phyloP scores from a whole-genome alignment of 306 rosid genomes.

The Spatholobus suberectus region DNA sequence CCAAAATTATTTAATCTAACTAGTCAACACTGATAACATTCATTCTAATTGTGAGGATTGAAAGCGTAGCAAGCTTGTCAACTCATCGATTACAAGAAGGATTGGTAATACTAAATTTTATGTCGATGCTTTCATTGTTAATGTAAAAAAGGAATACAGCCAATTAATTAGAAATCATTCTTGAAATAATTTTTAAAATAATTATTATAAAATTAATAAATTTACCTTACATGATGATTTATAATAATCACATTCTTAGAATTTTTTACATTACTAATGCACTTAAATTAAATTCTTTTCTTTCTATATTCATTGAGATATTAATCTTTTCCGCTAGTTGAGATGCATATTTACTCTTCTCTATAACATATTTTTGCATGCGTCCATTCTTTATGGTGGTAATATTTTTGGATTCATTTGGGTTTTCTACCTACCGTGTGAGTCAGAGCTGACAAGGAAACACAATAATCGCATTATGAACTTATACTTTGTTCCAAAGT shows the following conservation, averaged over 20 bases:
- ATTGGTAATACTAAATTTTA: neutral
- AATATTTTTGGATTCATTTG: neutral
- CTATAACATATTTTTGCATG: neutral
- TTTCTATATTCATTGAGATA: neutral
- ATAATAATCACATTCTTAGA: neutral
- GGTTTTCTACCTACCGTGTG: neutral
- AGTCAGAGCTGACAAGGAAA: constrained; percentile 20
- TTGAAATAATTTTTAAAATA: neutral
- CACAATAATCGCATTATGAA: constrained; percentile 13
- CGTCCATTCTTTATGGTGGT: neutral
- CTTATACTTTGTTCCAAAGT: constrained; percentile 9
- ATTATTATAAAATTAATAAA: neutral
- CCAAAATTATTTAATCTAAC: too few species aligned
- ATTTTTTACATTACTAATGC: neutral
- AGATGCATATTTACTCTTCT: neutral
- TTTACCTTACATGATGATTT: neutral
- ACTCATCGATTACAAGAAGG: neutral
- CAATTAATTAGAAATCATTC: neutral
- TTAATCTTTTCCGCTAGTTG: neutral
- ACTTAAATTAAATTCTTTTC: neutral
- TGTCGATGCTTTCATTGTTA: neutral
- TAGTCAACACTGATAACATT: neutral
- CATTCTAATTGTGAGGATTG: neutral
- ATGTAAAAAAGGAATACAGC: too few species aligned
- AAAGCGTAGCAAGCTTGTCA: neutral